Conservation (phyloP, 495 filamentous ascomycete species). For the Lasiosphaeria miniovina region DNA sequence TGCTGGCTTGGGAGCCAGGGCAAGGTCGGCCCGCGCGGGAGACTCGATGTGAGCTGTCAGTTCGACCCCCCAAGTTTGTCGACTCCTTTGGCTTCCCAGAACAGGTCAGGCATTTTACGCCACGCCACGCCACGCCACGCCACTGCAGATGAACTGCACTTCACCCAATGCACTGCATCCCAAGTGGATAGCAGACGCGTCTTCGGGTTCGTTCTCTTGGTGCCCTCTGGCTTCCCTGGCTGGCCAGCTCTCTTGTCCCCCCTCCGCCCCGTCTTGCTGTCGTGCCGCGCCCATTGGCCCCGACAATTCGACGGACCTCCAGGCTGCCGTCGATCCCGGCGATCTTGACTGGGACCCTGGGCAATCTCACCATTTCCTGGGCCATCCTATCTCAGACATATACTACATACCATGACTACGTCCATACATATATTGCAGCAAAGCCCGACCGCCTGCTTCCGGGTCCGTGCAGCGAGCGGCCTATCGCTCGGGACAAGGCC, state of each 20-base stretch:
- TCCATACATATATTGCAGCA: no score
- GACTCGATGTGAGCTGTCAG: slow-evolving; percentile 11
- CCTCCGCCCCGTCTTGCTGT: not conserved
- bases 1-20: not conserved
- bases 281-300: slow-evolving; percentile 5
- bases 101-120: not conserved
- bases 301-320: not conserved
- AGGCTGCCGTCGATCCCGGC: not conserved
- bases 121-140: slow-evolving; percentile 7
- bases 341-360: not conserved
- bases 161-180: not conserved
- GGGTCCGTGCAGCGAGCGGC: not conserved
- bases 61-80: not conserved
- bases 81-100: not conserved
- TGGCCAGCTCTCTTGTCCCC: not conserved
- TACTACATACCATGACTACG: no score
- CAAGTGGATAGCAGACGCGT: slow-evolving; percentile 3
- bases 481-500: not conserved
- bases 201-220: not conserved
- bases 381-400: not conserved
- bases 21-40: slow-evolving; percentile 6
- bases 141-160: slow-evolving; percentile 3
- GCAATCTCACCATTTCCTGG: not conserved
- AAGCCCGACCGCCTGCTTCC: not conserved
- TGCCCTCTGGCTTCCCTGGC: not conserved